Evolutionary conservation across 148 eudicot species (phyloP).

Genomic region (Simmondsia chinensis): DNA sequence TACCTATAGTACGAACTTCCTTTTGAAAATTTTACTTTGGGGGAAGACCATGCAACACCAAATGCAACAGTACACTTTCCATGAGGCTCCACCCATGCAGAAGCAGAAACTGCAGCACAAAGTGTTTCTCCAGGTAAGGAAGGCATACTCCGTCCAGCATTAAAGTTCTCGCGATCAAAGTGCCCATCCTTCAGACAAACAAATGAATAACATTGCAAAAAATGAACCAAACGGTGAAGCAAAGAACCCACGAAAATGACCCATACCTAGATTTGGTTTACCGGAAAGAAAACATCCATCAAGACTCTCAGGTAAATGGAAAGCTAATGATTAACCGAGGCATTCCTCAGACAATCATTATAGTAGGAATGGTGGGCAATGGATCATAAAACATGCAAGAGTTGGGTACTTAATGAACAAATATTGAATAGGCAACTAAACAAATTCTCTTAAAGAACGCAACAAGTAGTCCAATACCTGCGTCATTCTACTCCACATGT

Average conservation of each 20-base stretch:
- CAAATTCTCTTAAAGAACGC: too few relatives aligned
- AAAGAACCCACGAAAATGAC: not conserved
- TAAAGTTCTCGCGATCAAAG: conserved; percentile 74
- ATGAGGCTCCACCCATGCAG: conserved; percentile 97
- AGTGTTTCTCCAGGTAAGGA: conserved; percentile 80
- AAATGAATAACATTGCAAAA: conserved; percentile 2
- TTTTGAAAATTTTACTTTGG: conserved; percentile 77
- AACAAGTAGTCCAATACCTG: conserved; percentile 64
- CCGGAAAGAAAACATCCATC: too few relatives aligned
- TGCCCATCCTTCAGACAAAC: conserved; percentile 66
- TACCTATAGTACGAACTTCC: conserved; percentile 93
- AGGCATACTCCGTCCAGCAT: conserved; percentile 74
- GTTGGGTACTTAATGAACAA: too few relatives aligned
- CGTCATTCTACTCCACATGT: conserved; percentile 86
- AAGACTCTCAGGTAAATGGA: too few relatives aligned
- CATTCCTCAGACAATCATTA: too few relatives aligned
- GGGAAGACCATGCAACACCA: conserved; percentile 89
- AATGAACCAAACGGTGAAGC: not conserved
- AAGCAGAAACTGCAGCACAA: conserved; percentile 95
- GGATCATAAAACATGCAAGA: too few relatives aligned
- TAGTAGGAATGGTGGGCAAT: too few relatives aligned
- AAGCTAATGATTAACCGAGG: too few relatives aligned
- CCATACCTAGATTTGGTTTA: too few relatives aligned
- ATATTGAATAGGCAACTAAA: too few relatives aligned
- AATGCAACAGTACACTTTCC: conserved; percentile 94